Conservation (phyloP, 805 yeast genomes). For the Wickerhamomyces hampshirensis region DNA sequence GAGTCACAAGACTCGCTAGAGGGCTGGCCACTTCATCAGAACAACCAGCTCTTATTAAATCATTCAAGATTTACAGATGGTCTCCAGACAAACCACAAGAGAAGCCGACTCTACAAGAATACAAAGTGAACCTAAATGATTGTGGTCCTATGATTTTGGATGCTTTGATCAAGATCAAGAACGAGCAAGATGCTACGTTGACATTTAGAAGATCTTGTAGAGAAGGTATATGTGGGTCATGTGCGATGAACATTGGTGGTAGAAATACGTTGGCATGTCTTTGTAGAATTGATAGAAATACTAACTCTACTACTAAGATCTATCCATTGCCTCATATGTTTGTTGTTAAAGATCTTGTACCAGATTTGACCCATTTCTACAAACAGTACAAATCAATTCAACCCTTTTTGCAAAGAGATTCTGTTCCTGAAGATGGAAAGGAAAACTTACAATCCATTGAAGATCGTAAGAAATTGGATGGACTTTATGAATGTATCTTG, state of each 20-base stretch:
- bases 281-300: constrained; percentile 85
- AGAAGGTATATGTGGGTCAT: constrained; percentile 99
- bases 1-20: too few relatives aligned
- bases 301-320: constrained; percentile 70
- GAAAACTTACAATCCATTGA: constrained; percentile 88
- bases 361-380: constrained; percentile 96
- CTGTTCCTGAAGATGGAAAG: constrained; percentile 81
- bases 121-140: constrained; percentile 78
- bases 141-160: constrained; percentile 99
- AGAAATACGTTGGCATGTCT: constrained; percentile 95
- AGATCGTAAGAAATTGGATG: constrained; percentile 95
- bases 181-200: constrained; percentile 92
- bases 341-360: constrained; percentile 94
- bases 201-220: constrained; percentile 98
- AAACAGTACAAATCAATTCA: constrained; percentile 97
- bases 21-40: constrained; percentile 46
- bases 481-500: constrained; percentile 93
- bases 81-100: constrained; percentile 93
- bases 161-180: constrained; percentile 89
- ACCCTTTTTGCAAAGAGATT: constrained; percentile 84
- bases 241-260: constrained; percentile 99
- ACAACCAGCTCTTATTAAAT: constrained; percentile 58
- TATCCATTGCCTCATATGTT: constrained; percentile 98
- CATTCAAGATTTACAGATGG: constrained; percentile 96
- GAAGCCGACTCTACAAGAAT: constrained; percentile 82